Percentiles rank a stretch among this genome's conserved stretches.
These are phyloP conservation scores for Mycena olivaceomarginata DNA, from an alignment of 768 basidiomycete genomes.

Conservation along the genomic window DNA sequence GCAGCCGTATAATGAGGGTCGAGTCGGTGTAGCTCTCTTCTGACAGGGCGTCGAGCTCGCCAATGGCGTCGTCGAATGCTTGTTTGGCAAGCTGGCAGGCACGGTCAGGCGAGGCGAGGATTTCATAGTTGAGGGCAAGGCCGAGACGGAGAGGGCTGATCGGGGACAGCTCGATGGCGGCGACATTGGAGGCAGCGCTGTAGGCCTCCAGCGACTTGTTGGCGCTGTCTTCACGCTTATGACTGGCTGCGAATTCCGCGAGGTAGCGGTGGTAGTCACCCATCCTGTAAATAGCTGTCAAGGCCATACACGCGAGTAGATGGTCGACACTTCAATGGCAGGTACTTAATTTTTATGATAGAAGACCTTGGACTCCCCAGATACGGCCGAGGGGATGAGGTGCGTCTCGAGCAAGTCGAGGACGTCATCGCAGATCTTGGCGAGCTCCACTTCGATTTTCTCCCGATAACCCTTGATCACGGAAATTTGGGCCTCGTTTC, in stretches of 20 bases:
- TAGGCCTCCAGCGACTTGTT: slow-evolving; percentile 98
- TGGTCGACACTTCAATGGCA: too few relatives aligned
- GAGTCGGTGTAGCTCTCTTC: slow-evolving; percentile 99
- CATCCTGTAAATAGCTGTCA: slow-evolving; percentile 78
- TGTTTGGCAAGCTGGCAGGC: slow-evolving; percentile 99
- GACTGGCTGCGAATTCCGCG: slow-evolving; percentile 98
- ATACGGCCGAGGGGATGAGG: slow-evolving; percentile 96
- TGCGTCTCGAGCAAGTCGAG: slow-evolving; percentile 98
- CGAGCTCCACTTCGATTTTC: slow-evolving; percentile 97
- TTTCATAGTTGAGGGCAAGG: slow-evolving; percentile 99
- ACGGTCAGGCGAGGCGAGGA: slow-evolving; percentile 98
- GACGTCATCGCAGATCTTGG: slow-evolving; percentile 99
- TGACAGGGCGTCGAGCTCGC: slow-evolving; percentile 98
- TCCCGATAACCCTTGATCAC: slow-evolving; percentile 99
- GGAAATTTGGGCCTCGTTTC: slow-evolving; percentile 95
- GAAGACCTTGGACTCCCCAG: slow-evolving; percentile 99
- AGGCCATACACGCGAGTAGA: too few relatives aligned
- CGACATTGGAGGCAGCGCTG: slow-evolving; percentile 98
- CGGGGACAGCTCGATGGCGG: slow-evolving; percentile 94
- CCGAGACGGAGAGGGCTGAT: slow-evolving; percentile 99
- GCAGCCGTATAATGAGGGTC: slow-evolving; percentile 96
- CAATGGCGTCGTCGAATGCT: slow-evolving; percentile 99
- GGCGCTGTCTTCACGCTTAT: slow-evolving; percentile 97
- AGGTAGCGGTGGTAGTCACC: slow-evolving; percentile 99
- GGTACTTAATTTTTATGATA: slow-evolving; percentile 96